Evolutionary conservation across 1,139 yeast species (phyloP).

Genomic region (Martiniozyma asiatica): DNA sequence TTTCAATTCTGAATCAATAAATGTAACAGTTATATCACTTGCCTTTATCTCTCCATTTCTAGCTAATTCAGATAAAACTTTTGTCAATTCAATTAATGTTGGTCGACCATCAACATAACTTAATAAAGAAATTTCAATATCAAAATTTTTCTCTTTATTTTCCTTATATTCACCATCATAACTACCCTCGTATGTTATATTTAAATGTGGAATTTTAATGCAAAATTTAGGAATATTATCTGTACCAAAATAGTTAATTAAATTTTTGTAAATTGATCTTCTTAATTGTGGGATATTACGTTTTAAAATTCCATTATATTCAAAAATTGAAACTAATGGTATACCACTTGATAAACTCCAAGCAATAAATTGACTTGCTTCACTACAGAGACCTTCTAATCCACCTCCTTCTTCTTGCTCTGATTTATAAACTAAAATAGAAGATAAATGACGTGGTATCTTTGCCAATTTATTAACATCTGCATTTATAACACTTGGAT

Average conservation of each 20-base stretch:
- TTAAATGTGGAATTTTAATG: constrained; percentile 52
- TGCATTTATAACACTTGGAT: constrained; percentile 78
- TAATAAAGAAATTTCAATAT: constrained; percentile 54
- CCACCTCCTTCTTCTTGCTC: constrained; percentile 86
- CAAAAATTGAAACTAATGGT: constrained; percentile 61
- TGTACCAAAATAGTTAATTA: constrained; percentile 67
- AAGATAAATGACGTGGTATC: constrained; percentile 66
- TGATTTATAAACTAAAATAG: constrained; percentile 57
- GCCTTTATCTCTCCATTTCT: constrained; percentile 47
- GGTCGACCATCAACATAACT: constrained; percentile 80
- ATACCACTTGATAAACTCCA: constrained; percentile 89
- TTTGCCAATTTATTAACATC: constrained; percentile 66
- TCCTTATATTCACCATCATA: constrained; percentile 24
- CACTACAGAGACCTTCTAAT: constrained; percentile 64
- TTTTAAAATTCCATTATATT: constrained; percentile 60
- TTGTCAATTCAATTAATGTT: constrained; percentile 78
- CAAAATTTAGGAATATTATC: constrained; percentile 50
- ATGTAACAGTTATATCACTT: constrained; percentile 58
- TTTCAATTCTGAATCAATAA: constrained; percentile 63
- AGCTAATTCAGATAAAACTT: constrained; percentile 72
- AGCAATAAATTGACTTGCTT: constrained; percentile 64
- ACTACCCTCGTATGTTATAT: constrained; percentile 33
- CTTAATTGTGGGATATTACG: constrained; percentile 44
- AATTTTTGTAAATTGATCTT: constrained; percentile 45
- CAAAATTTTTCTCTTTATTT: constrained; percentile 24